Evolutionary conservation across 495 filamentous ascomycete genomes (phyloP), one percentile per base, ranked within the genome.

Genomic region (Xylaria scruposa): DNA sequence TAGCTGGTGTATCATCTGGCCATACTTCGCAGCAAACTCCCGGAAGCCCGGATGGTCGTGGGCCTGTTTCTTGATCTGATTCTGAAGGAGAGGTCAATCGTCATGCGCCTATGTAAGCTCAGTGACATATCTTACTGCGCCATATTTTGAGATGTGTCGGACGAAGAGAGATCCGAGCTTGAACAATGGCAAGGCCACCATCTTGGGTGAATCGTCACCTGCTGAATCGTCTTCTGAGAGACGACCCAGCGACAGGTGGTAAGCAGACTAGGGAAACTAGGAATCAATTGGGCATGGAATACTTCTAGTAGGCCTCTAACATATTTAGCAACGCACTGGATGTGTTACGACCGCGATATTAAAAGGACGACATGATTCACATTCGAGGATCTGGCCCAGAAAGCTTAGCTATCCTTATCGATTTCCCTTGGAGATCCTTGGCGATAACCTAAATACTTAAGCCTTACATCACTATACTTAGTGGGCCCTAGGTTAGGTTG

Each of bases 21-120:
- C 87, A 77, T 88, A 88, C 58, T 73, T 79, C 21, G 87, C 86
- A 21, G 96, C 97, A 78, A 97, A 90, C 31, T 81, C 80, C 21
- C 97, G 93, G 83, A 98, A 99, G 21, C 90, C 85, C 59, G 94
- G 93, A 84, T 98, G 97, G 78, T 99, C 97, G 75, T 92, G 93
- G 19, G 96, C 97, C 86, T 98, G 95, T 31, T 86, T 87, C 82
- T 97, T 98, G 83, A 99, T 97, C 79, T 88, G 90, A 79, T 94
- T 97, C 96, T 99, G 80, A 51, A 64, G 17, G n/a, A 61, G 51
- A 49, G 60, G 67, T 77, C 42, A 78, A 70, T 24, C 33, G n/a
- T 10, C 24, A 54, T 8, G 68, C 26, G 26, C 51, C 56, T 4
- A 71, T 64, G 38, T 64, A 58, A 40, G 29, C 38, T 36, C 53